These are phyloP conservation scores for Botrytis sinoallii DNA, from an alignment of 2,329 filamentous ascomycete species.

Conservation along the genomic window DNA sequence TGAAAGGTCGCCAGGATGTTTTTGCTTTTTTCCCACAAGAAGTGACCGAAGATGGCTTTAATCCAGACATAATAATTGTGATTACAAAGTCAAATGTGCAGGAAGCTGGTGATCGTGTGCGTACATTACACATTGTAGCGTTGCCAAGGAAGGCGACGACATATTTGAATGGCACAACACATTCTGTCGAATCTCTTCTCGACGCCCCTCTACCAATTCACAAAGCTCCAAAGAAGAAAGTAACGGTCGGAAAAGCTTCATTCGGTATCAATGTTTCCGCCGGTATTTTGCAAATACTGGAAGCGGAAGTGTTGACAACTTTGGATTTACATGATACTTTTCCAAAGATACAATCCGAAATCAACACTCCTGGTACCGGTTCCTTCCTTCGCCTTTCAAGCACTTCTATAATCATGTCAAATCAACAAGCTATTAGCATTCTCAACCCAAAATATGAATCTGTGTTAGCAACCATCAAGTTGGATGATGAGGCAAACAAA, in stretches of 20 bases:
- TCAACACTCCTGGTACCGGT: conserved; percentile 50
- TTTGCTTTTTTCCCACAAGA: conserved; percentile 51
- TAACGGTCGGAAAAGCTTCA: conserved; percentile 17
- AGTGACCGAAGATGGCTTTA: conserved; percentile 44
- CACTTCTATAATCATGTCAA: conserved; percentile 63
- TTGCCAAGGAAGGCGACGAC: conserved; percentile 31
- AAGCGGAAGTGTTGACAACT: conserved; percentile 51
- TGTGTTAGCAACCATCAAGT: conserved; percentile 42
- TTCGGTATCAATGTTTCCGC: conserved; percentile 61
- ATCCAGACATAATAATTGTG: conserved; percentile 54
- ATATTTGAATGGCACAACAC: conserved; percentile 24
- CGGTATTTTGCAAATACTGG: conserved; percentile 61
- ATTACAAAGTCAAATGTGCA: conserved; percentile 31
- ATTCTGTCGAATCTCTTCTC: conserved; percentile 36
- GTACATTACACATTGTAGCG: conserved; percentile 36
- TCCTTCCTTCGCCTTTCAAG: conserved; percentile 67
- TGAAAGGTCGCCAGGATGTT: conserved; percentile 53
- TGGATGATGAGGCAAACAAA: conserved; percentile 28
- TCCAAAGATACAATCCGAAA: conserved; percentile 56
- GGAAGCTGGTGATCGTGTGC: conserved; percentile 7
- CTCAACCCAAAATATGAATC: conserved; percentile 68
- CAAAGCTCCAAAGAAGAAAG: conserved; percentile 13
- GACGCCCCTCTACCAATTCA: conserved; percentile 27
- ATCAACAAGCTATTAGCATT: conserved; percentile 53
- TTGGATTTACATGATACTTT: conserved; percentile 63